Percentiles rank a stretch among this genome's conserved stretches.
phyloP scores from a whole-genome alignment of 2,329 filamentous ascomycete species.

The Torrubiella hemipterigena region DNA sequence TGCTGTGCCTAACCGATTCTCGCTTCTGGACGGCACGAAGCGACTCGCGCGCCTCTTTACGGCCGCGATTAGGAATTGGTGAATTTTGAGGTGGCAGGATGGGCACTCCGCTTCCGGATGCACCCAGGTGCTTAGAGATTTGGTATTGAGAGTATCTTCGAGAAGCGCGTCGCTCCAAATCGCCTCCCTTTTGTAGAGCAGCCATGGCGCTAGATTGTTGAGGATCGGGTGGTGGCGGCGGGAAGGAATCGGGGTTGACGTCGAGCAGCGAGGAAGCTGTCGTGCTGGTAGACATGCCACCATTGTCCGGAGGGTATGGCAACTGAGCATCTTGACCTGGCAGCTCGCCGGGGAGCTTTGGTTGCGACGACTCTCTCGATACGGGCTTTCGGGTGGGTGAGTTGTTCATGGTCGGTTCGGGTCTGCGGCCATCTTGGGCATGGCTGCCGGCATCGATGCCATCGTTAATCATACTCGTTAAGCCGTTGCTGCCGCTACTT shows the following conservation, averaged over 20 bases:
- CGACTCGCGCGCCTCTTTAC: constrained; percentile 69
- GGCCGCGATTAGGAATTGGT: constrained; percentile 73
- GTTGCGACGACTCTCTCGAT: constrained; percentile 35
- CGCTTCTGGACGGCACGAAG: constrained; percentile 54
- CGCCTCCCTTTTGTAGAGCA: constrained; percentile 80
- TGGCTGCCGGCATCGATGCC: constrained; percentile 40
- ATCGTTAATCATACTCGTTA: constrained; percentile 49
- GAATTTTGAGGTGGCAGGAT: constrained; percentile 76
- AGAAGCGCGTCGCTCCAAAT: constrained; percentile 84
- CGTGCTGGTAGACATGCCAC: constrained; percentile 30
- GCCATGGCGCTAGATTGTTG: constrained; percentile 85
- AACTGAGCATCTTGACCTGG: too few species aligned
- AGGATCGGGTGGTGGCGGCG: constrained; percentile 61
- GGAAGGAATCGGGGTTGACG: constrained; percentile 53
- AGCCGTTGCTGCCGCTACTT: constrained; percentile 41
- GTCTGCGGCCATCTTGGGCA: constrained; percentile 22
- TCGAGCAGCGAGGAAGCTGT: constrained; percentile 26
- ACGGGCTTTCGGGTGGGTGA: constrained; percentile 39
- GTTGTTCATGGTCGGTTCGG: constrained; percentile 16
- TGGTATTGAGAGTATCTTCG: constrained; percentile 93
- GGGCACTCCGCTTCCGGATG: constrained; percentile 74
- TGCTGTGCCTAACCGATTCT: constrained; percentile 37
- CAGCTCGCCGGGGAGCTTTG: constrained; percentile 52
- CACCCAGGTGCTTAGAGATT: constrained; percentile 85
- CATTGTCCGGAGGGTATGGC: constrained; percentile 56